Conservation (phyloP, 306 rosid genomes). For the Cicer bijugum region DNA sequence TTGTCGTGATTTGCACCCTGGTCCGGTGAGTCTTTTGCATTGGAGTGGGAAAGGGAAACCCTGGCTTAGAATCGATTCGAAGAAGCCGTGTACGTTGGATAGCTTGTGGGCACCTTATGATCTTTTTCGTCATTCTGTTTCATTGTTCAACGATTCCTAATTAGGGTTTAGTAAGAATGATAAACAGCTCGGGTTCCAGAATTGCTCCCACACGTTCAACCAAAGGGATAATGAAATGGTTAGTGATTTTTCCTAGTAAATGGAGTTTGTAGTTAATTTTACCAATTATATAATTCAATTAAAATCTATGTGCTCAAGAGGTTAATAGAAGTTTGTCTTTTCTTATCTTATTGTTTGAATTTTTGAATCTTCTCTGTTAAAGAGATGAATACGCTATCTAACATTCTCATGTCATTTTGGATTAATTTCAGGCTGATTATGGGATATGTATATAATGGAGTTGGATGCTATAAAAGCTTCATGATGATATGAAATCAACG, state of each 20-base stretch:
- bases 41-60: slow-evolving; percentile 99
- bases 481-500: not conserved
- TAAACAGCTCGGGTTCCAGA: not conserved
- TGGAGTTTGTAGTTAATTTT: not conserved
- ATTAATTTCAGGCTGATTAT: slow-evolving; percentile 59
- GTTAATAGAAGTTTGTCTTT: not conserved
- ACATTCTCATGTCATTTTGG: slow-evolving; percentile 12
- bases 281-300: not conserved
- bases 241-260: not conserved
- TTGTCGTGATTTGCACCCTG: slow-evolving; percentile 81
- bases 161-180: slow-evolving; percentile 13
- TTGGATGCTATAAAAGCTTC: slow-evolving; percentile 71
- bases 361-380: not conserved
- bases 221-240: not conserved
- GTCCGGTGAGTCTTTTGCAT: slow-evolving; percentile 83
- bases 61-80: slow-evolving; percentile 82
- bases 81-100: slow-evolving; percentile 82
- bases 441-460: slow-evolving; percentile 88
- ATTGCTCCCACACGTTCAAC: not conserved
- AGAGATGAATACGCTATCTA: not conserved
- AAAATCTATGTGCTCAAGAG: not conserved
- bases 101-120: slow-evolving; percentile 92
- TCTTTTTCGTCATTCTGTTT: slow-evolving; percentile 62
- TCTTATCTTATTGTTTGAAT: not conserved
- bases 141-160: slow-evolving; percentile 61